These are phyloP conservation scores for Suillus subluteus DNA, from an alignment of 768 basidiomycete genomes.

Conservation along the genomic window DNA sequence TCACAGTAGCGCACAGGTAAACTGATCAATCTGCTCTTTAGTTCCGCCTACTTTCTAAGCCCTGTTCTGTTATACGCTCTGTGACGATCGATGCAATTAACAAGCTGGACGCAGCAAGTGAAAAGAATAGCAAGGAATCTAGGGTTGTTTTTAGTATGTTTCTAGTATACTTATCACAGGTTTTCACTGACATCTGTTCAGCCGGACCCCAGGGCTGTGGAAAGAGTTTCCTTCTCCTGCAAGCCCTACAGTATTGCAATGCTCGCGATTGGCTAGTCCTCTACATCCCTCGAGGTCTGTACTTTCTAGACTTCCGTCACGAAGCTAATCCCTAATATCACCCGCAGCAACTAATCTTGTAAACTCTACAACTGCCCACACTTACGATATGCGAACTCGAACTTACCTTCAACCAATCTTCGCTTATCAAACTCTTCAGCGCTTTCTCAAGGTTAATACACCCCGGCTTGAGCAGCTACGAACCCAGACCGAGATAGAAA, in stretches of 20 bases:
- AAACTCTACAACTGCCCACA: conserved; percentile 72
- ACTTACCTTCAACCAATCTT: conserved; percentile 76
- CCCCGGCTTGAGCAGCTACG: conserved; percentile 44
- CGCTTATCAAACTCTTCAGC: conserved; percentile 64
- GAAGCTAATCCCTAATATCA: conserved; percentile 3
- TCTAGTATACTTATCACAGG: neutral
- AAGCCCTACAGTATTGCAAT: conserved; percentile 71
- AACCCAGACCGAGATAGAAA: conserved; percentile 43
- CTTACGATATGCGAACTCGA: conserved; percentile 74
- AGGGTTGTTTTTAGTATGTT: conserved; percentile 69
- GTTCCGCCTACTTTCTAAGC: conserved; percentile 72
- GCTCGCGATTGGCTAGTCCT: conserved; percentile 78
- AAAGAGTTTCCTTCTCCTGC: conserved; percentile 79
- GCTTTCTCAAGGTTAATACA: conserved; percentile 63
- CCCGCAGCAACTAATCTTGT: conserved; percentile 58
- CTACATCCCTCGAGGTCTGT: conserved; percentile 79
- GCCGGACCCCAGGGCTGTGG: conserved; percentile 78
- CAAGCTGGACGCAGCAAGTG: conserved; percentile 53
- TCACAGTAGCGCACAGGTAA: neutral
- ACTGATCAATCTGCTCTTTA: conserved; percentile 28
- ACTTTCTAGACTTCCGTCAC: neutral
- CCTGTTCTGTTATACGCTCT: conserved; percentile 73
- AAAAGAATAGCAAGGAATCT: conserved; percentile 51
- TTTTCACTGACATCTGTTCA: conserved; percentile 32
- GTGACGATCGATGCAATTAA: conserved; percentile 61